Base-by-base conservation (phyloP, 2,329 filamentous ascomycete species). In the Penicillium sp. region DNA sequence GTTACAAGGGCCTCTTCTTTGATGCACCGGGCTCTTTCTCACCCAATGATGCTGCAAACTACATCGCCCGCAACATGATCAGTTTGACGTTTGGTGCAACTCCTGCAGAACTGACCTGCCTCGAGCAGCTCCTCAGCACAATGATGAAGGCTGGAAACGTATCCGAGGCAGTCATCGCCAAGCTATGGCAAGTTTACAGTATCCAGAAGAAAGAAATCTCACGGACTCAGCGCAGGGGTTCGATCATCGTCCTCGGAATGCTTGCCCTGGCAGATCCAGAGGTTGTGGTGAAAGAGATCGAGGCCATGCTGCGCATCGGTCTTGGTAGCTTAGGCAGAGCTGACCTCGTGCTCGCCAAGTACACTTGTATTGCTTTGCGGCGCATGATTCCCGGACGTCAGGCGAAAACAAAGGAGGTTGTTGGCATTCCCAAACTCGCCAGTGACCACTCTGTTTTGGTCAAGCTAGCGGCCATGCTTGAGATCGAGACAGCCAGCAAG, bases 1-100 rank as follows among this genome's bases (percentile, higher is more conserved):
- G 88, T 68, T 98, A 98, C 75, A 93, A 87, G 65, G 83, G 88
- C 19, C 80, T 98, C 1, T 98, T 97, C 71, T 98, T 98, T 61
- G 88, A 95, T 64, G 90, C 94, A 0, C 93, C 93, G 0, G 88
- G 89, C 53, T 83, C 83, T 4, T 96, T 95, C 71, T 88, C 79
- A 51, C 75, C 83, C 28, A 96, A 96, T 58, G 90, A 96, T 64
- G 84, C 90, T 2, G 90, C 93, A 42, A 96, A 94, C 67, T 98
- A 94, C 65, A 85, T 98, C 62, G 91, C 91, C 24, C 83, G 90
- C 54, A 98, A 97, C 70, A 98, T 98, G 91, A 97, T 97, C 69
- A 96, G 90, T 76, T 73, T 98, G 63, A 98, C 93, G 0, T 97
- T 95, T 68, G 91, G 90, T 26, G 90, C 91, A 1, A 95, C 91